Conservation (phyloP, 768 basidiomycete species). For the Podaxis sp. region DNA sequence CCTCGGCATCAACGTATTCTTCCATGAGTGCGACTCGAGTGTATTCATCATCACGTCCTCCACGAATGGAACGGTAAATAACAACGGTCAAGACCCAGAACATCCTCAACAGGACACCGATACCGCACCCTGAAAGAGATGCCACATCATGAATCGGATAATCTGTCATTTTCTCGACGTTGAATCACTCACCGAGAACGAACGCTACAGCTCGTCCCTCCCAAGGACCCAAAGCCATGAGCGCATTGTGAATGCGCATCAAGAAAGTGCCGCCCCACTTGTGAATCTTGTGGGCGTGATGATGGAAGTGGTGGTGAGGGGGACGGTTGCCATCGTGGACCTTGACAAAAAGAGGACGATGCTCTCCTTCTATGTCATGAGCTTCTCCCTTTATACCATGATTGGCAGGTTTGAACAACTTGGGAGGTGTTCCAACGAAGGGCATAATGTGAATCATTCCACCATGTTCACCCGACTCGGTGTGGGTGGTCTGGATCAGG, state of each 20-base stretch:
- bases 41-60: conserved; percentile 35
- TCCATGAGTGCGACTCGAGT: conserved; percentile 31
- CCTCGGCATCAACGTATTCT: conserved; percentile 43
- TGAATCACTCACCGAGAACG: conserved; percentile 52
- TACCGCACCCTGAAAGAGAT: conserved; percentile 59
- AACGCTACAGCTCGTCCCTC: conserved; percentile 82
- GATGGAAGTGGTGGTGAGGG: conserved; percentile 21
- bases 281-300: conserved; percentile 21
- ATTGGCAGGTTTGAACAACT: conserved; percentile 13
- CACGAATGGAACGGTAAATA: conserved; percentile 48
- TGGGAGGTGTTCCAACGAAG: conserved; percentile 23
- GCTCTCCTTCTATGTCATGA: background rate
- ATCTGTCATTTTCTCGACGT: background rate
- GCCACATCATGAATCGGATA: conserved; percentile 1
- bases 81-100: conserved; percentile 69
- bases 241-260: conserved; percentile 56
- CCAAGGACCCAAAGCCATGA: conserved; percentile 74
- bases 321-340: conserved; percentile 11
- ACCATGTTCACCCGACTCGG: conserved; percentile 13
- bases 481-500: conserved; percentile 29
- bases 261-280: conserved; percentile 40
- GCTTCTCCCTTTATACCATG: background rate
- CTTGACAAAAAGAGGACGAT: background rate
- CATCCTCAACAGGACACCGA: conserved; percentile 80
- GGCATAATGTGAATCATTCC: conserved; percentile 31